A percentile compares a stretch with the other conserved stretches of the same genome.
Evolutionary conservation across 805 yeast genomes (phyloP).

Genomic region (Cyberlindnera xishuangbannaensis): DNA sequence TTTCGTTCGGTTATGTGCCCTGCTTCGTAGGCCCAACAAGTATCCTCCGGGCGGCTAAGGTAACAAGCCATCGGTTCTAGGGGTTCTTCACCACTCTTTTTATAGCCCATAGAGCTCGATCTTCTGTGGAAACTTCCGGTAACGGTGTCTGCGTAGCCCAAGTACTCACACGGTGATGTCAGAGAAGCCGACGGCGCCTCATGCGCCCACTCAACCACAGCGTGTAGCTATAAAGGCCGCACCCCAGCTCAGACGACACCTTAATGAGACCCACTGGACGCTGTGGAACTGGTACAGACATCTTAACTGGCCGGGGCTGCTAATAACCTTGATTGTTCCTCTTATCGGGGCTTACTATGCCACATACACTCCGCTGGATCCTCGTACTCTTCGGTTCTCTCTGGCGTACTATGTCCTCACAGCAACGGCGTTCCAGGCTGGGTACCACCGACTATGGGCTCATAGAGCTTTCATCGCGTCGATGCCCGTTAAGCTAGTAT

Average conservation of each 20-base stretch:
- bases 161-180: no score
- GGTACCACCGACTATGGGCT: slow-evolving; percentile 77
- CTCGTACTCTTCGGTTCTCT: slow-evolving; percentile 49
- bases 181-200: no score
- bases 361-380: slow-evolving; percentile 37
- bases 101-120: no score
- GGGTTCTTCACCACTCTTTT: no score
- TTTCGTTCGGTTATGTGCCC: no score
- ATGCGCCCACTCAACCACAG: slow-evolving; percentile 1
- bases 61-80: no score
- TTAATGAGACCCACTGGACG: slow-evolving; percentile 43
- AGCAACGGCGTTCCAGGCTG: slow-evolving; percentile 72
- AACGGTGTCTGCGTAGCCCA: no score
- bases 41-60: no score
- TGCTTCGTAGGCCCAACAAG: no score
- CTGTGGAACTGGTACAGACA: slow-evolving; percentile 63
- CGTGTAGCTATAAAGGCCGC: slow-evolving; percentile 1
- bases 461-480: slow-evolving; percentile 51
- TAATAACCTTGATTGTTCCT: slow-evolving; percentile 42
- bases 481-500: slow-evolving; percentile 38
- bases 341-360: slow-evolving; percentile 38
- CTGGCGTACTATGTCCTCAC: slow-evolving; percentile 51
- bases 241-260: slow-evolving; percentile 12
- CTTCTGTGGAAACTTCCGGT: no score
- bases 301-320: slow-evolving; percentile 68